These are phyloP conservation scores for Tetrapisispora arboricola DNA, from an alignment of 805 yeast genomes.

Conservation along the genomic window DNA sequence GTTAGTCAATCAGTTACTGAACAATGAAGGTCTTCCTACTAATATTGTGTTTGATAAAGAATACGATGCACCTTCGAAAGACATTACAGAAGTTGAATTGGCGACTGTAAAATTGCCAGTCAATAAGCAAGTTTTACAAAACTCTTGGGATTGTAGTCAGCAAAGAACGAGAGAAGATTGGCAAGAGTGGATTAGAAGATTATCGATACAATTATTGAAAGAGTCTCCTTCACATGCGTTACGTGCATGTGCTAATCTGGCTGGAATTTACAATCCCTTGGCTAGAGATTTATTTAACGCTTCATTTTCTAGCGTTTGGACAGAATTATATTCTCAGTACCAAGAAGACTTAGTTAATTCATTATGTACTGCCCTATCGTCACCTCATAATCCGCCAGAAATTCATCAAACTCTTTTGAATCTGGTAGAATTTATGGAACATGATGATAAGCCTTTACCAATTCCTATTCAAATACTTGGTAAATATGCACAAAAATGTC, in stretches of 20 bases:
- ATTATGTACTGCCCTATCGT: slow-evolving; percentile 75
- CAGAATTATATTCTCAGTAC: slow-evolving; percentile 75
- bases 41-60: slow-evolving; percentile 61
- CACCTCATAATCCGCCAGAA: slow-evolving; percentile 91
- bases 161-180: slow-evolving; percentile 89
- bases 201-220: slow-evolving; percentile 74
- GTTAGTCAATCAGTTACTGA: slow-evolving; percentile 62
- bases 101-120: slow-evolving; percentile 67
- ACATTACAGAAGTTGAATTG: slow-evolving; percentile 44
- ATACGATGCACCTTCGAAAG: slow-evolving; percentile 34
- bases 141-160: slow-evolving; percentile 87
- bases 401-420: slow-evolving; percentile 83
- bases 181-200: slow-evolving; percentile 92
- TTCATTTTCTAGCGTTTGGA: slow-evolving; percentile 93
- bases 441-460: slow-evolving; percentile 89
- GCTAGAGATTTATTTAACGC: slow-evolving; percentile 89
- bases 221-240: slow-evolving; percentile 93
- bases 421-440: slow-evolving; percentile 94
- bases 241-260: slow-evolving; percentile 84
- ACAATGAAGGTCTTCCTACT: slow-evolving; percentile 80
- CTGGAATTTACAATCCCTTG: slow-evolving; percentile 75
- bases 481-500: slow-evolving; percentile 87
- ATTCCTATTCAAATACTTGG: slow-evolving; percentile 85
- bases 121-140: slow-evolving; percentile 52
- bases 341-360: slow-evolving; percentile 84